phyloP scores from a whole-genome alignment of 139 green algal species.

The Dunaliella primolecta region DNA sequence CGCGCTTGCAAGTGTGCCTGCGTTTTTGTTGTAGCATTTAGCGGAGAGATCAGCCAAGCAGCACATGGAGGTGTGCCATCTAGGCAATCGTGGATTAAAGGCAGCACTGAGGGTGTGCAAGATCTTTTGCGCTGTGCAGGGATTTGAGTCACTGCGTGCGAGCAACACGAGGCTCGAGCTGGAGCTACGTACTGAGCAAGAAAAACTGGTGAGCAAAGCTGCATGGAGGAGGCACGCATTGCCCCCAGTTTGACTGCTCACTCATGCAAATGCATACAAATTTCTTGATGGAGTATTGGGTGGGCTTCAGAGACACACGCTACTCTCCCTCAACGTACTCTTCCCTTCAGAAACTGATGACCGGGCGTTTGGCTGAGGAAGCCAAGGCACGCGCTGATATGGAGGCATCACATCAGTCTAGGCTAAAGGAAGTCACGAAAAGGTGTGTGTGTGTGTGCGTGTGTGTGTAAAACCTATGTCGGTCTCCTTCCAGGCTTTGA shows the following conservation, averaged over 20 bases:
- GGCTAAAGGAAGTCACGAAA: slow-evolving; percentile 20
- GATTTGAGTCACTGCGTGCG: not conserved
- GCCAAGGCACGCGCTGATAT: not conserved
- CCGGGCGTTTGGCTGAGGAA: not conserved
- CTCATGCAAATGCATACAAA: too few relatives aligned
- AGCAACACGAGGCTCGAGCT: slow-evolving; percentile 3
- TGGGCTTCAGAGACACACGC: too few relatives aligned
- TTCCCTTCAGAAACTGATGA: not conserved
- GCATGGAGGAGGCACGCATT: not conserved
- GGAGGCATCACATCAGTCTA: not conserved
- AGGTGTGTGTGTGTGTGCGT: not conserved
- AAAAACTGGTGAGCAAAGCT: not conserved
- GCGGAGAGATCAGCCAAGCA: too few relatives aligned
- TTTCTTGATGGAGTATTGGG: too few relatives aligned
- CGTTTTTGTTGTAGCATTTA: too few relatives aligned
- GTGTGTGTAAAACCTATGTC: not conserved
- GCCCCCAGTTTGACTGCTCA: not conserved
- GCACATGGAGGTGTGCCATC: too few relatives aligned
- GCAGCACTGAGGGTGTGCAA: too few relatives aligned
- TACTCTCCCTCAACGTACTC: too few relatives aligned
- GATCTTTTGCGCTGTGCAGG: slow-evolving; percentile 8
- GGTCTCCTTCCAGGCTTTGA: not conserved
- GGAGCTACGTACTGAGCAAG: slow-evolving; percentile 4
- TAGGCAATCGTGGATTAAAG: too few relatives aligned
- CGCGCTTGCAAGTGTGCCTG: too few relatives aligned